Base-by-base conservation (phyloP, 148 eudicot species). In the Agrostemma githago region DNA sequence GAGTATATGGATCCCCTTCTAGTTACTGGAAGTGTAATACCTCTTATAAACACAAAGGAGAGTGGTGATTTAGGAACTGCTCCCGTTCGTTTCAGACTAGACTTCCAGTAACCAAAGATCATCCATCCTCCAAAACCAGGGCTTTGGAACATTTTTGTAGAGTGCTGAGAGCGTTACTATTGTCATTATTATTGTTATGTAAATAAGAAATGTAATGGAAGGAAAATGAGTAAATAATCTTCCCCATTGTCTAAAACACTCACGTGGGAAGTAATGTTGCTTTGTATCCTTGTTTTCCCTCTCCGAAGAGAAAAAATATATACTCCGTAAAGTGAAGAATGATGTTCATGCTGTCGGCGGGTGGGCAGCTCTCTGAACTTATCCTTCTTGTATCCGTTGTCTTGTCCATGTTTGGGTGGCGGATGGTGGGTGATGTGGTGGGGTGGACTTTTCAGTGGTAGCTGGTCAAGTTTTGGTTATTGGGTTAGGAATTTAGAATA, bases 71-170 rank as follows among this genome's bases (percentile, higher is more conserved):
- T 43, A 43, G 46, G 46, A 7, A 43, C 8, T 43, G 46, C 46
- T 4, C 46, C 46, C 2, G 8, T 4, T 7, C 16, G 14, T 51
- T 51, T 51, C 4, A 51, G 11, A 51, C 56, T 51, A 8, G 56
- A 51, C 16, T 51, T 51, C 10, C 56, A 7, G 4, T 51, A 51
- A 51, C 11, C 14, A 51, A 15, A 9, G 54, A 51, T 12, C 15
- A 51, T 11, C 14, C 56, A 51, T 3, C 14, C 56, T 51, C 56
- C 46, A 39, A 10, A 79, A 20, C 71, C 60, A 66, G 53, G 78
- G 74, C 75, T 61, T 41, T 70, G 69, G 69, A 2, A 48, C 73
- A 48, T 74, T 79, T 79, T 79, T 79, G 82, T 79, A 79, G 82
- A 53, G 41, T 74, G 73, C 62, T 17, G 74, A 62, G 78, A 71